These are phyloP conservation scores for Reutealis trisperma DNA, from an alignment of 345 rosid species.

Conservation along the genomic window DNA sequence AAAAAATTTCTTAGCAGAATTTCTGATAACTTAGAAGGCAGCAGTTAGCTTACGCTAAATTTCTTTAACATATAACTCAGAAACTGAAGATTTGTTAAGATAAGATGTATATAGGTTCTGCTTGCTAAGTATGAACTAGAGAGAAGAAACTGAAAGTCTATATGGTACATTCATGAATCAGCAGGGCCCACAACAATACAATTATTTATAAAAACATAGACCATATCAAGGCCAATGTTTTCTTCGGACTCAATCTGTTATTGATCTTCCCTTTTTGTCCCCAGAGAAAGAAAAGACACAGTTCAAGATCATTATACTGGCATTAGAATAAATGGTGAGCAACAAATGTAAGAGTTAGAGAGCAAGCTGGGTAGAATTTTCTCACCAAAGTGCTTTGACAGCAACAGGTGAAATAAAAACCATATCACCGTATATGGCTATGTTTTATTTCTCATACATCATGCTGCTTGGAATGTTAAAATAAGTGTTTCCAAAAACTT, in stretches of 20 bases:
- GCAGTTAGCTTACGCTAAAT: neutral
- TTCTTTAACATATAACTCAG: neutral
- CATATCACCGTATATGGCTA: neutral
- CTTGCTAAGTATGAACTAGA: neutral
- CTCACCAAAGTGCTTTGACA: too few species aligned
- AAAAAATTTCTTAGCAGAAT: neutral
- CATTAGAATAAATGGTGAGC: neutral
- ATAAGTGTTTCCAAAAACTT: neutral
- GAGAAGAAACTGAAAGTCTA: neutral
- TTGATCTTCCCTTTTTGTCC: too few species aligned
- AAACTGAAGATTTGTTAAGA: neutral
- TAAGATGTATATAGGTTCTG: neutral
- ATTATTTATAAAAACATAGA: neutral
- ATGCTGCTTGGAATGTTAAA: neutral
- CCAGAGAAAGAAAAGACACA: neutral
- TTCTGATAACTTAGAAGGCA: conserved; percentile 1
- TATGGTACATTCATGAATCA: neutral
- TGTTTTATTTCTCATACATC: neutral
- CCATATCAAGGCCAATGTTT: neutral
- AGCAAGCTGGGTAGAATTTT: too few species aligned
- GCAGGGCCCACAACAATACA: neutral
- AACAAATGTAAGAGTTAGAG: too few species aligned
- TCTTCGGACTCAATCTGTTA: neutral
- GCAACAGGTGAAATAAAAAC: too few species aligned
- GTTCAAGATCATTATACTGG: neutral